Base-by-base conservation (phyloP, 805 yeast species). In the Cyberlindnera maritima region DNA sequence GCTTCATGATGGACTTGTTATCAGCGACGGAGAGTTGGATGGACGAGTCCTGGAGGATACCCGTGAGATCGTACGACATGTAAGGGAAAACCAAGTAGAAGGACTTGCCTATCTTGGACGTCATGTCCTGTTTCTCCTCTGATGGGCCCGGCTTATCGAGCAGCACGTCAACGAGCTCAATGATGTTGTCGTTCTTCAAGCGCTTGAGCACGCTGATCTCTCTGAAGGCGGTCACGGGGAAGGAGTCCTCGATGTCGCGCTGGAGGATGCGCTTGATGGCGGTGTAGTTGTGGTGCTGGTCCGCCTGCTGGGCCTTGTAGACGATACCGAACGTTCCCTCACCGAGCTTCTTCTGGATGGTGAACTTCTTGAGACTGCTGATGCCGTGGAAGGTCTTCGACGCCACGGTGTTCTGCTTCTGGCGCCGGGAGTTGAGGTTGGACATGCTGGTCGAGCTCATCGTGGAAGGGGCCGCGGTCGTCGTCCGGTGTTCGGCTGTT, bases 291-390 rank as follows among this genome's bases (percentile, higher is more conserved):
- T 75, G 65, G 31, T 68, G 70, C 33, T 78, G 73, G 43, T 72
- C 67, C 39, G 62, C 50, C 51, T 71, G 75, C 11, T 61, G 67
- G 4, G 96, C 98, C 59, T 85, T 87, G 58, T 83, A 83, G 3
- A 92, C 99, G 43, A 89, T 88, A 23, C 95, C 95, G 66, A 87
- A 87, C 0, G 95, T 85, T n/a, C 95, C 95, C 57, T 85, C 86
- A 1, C 95, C 95, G 13, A 87, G 70, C 59, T 79, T 75, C 43
- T 71, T 66, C 3, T 65, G 36, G 4, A 40, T 33, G 17, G 17
- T n/a, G 39, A 39, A 45, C 32, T 40, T 21, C 14, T 39, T 32
- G 18, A 45, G 36, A 18, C 33, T 39, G 18, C 20, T 19, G 9
- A 35, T 36, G 4, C 48, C 48, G 38, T 35, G 18, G 34, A 45